These are phyloP conservation scores for Tremellales sp. DNA, from an alignment of 1,284 basidiomycete species.

Conservation along the genomic window DNA sequence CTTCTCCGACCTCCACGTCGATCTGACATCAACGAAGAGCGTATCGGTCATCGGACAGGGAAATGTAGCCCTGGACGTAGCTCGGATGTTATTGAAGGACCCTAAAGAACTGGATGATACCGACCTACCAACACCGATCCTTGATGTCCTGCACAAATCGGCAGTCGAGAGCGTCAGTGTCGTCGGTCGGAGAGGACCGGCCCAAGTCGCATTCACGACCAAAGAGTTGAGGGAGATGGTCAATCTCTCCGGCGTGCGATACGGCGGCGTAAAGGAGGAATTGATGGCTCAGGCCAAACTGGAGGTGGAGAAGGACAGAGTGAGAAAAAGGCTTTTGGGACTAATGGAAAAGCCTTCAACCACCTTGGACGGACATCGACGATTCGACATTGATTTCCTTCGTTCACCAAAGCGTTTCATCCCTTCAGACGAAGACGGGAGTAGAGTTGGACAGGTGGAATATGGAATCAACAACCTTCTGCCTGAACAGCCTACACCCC, in stretches of 20 bases:
- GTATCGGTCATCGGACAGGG: constrained; percentile 90
- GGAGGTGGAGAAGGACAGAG: constrained; percentile 46
- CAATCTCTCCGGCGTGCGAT: constrained; percentile 62
- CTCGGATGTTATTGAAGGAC: constrained; percentile 76
- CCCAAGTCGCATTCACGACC: constrained; percentile 86
- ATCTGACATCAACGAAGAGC: constrained; percentile 60
- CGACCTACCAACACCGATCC: constrained; percentile 74
- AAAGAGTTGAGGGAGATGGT: constrained; percentile 94
- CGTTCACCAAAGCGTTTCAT: constrained; percentile 61
- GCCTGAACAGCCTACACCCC: constrained; percentile 9
- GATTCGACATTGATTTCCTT: constrained; percentile 79
- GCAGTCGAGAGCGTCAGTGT: constrained; percentile 73
- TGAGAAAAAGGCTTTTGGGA: constrained; percentile 52
- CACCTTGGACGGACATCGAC: constrained; percentile 49
- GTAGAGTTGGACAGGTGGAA: constrained; percentile 46
- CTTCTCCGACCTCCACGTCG: constrained; percentile 47
- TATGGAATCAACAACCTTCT: constrained; percentile 42
- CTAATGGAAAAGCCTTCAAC: constrained; percentile 44
- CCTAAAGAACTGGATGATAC: constrained; percentile 62
- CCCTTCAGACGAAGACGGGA: constrained; percentile 36
- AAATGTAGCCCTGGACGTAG: constrained; percentile 92
- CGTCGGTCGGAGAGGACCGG: constrained; percentile 78
- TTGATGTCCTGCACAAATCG: constrained; percentile 64
- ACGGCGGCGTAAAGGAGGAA: constrained; percentile 32
- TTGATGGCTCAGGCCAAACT: constrained; percentile 43